Evolutionary conservation across 352 stramenopile species (phyloP).

Genomic region (Globisporangium paddicum): DNA sequence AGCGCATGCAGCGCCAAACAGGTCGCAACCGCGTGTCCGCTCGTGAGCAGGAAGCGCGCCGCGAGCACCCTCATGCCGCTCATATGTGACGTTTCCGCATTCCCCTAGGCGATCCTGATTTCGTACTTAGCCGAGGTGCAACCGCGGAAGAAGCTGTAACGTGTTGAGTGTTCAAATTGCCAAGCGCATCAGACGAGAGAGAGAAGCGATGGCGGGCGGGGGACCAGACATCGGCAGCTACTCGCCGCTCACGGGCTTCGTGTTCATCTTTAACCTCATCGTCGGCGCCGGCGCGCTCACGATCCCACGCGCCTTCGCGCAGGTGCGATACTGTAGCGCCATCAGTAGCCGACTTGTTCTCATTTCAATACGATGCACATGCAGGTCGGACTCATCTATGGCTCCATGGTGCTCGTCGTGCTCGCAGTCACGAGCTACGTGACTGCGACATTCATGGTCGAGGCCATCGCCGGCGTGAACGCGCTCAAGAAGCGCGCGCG

Average conservation of each 20-base stretch:
- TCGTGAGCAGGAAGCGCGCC: conserved; percentile 51
- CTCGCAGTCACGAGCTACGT: conserved; percentile 74
- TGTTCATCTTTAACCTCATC: conserved; percentile 92
- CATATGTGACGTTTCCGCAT: neutral
- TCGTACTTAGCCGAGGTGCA: conserved; percentile 2
- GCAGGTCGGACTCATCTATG: conserved; percentile 77
- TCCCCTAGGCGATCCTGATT: neutral
- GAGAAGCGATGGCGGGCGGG: conserved; percentile 39
- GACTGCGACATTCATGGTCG: conserved; percentile 84
- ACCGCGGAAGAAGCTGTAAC: neutral
- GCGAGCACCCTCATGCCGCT: conserved; percentile 20
- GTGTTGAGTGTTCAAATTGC: neutral
- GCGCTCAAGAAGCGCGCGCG: conserved; percentile 52
- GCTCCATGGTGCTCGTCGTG: conserved; percentile 43
- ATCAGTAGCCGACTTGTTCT: neutral
- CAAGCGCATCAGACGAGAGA: neutral
- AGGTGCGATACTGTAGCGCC: conserved; percentile 26
- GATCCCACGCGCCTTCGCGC: conserved; percentile 81
- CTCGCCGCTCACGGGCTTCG: conserved; percentile 82
- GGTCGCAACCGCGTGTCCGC: conserved; percentile 53
- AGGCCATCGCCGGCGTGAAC: conserved; percentile 79
- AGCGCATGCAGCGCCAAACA: conserved; percentile 23
- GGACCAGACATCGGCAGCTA: conserved; percentile 61
- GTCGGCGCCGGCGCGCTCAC: conserved; percentile 82
- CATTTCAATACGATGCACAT: neutral